Conservation (phyloP, 2,329 filamentous ascomycete species). For the Fusarium newnesense region DNA sequence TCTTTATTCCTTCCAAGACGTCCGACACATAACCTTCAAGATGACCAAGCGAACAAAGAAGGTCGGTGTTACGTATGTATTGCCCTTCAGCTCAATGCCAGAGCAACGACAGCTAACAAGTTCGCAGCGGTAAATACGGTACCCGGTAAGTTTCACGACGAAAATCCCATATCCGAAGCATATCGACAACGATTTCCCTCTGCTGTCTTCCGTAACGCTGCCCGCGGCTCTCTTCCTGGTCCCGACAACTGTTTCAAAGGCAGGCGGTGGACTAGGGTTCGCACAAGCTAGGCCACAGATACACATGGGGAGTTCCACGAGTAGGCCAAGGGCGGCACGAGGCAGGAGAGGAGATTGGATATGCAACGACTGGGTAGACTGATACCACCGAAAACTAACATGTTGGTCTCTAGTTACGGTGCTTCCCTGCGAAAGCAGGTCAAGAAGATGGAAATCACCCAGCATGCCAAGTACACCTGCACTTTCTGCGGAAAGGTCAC, state of each 20-base stretch:
- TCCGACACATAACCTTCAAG: slow-evolving; percentile 64
- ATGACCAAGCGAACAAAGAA: slow-evolving; percentile 97
- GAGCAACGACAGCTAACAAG: slow-evolving; percentile 45
- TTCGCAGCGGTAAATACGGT: slow-evolving; percentile 83
- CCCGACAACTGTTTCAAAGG: slow-evolving; percentile 4
- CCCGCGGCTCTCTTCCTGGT: background rate
- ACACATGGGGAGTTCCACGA: background rate
- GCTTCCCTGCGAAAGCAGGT: slow-evolving; percentile 95
- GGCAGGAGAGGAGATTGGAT: slow-evolving; percentile 1
- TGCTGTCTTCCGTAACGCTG: slow-evolving; percentile 20
- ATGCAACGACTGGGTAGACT: slow-evolving; percentile 6
- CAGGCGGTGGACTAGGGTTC: background rate
- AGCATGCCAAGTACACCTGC: slow-evolving; percentile 97
- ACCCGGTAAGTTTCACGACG: slow-evolving; percentile 75
- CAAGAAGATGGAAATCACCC: slow-evolving; percentile 99
- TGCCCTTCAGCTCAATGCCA: slow-evolving; percentile 8
- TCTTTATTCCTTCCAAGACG: slow-evolving; percentile 49
- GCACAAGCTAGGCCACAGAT: background rate
- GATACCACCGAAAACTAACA: slow-evolving; percentile 43
- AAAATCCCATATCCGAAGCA: slow-evolving; percentile 27
- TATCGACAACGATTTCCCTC: slow-evolving; percentile 31
- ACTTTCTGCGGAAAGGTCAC: slow-evolving; percentile 98
- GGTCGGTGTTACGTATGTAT: slow-evolving; percentile 86
- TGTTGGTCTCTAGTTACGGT: slow-evolving; percentile 78
- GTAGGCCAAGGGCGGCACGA: slow-evolving; percentile 13